phyloP scores from a whole-genome alignment of 2,329 filamentous ascomycete genomes.

The Sporothrix globosa region DNA sequence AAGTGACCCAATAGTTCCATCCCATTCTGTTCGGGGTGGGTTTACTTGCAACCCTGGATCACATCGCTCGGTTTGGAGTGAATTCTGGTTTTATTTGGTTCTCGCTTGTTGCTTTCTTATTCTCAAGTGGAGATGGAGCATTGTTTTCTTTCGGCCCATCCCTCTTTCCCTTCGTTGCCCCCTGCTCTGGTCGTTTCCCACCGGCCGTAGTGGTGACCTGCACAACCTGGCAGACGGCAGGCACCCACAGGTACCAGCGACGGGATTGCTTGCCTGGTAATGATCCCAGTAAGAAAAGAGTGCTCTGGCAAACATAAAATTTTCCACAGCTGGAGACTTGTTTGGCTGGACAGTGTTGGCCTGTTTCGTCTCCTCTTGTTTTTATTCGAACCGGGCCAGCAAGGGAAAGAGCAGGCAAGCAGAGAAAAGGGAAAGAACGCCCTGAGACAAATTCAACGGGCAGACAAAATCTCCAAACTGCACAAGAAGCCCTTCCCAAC shows the following conservation, averaged over 20 bases:
- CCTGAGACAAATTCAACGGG: background rate
- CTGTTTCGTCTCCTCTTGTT: constrained; percentile 22
- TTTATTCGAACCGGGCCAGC: background rate
- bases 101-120: no score
- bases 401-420: constrained; percentile 16
- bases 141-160: constrained; percentile 18
- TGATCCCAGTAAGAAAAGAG: background rate
- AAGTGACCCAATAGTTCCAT: background rate
- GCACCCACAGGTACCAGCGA: constrained; percentile 30
- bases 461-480: background rate
- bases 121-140: background rate
- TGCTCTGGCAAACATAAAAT: constrained; percentile 11
- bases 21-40: background rate
- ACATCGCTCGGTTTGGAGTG: background rate
- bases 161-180: constrained; percentile 20
- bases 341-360: background rate
- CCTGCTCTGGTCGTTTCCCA: constrained; percentile 13
- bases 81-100: background rate
- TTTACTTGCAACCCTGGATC: constrained; percentile 20
- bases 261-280: constrained; percentile 27
- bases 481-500: background rate
- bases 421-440: constrained; percentile 14
- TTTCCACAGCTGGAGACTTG: constrained; percentile 23
- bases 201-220: constrained; percentile 33
- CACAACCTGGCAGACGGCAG: constrained; percentile 17